Percentiles rank a stretch among this genome's conserved stretches.
These are phyloP conservation scores for Acacia confusa DNA, from an alignment of 306 rosid genomes.

Conservation along the genomic window DNA sequence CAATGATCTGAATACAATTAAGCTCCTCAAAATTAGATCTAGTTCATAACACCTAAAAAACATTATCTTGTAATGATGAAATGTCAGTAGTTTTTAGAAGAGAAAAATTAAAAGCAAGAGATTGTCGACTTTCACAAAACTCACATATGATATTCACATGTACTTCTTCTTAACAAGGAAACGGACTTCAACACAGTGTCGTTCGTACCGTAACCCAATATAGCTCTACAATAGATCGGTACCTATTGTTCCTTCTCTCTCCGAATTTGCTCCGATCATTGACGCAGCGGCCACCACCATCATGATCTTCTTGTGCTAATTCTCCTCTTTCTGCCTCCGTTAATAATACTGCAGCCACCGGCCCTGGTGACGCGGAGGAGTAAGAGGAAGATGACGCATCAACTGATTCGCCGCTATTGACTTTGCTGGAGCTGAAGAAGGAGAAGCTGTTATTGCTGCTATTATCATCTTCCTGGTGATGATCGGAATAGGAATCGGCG, in stretches of 20 bases:
- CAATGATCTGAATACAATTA: too few relatives aligned
- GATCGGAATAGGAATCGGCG: background rate
- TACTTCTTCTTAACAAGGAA: background rate
- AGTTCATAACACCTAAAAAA: too few relatives aligned
- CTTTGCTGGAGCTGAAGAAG: background rate
- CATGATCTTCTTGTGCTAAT: slow-evolving; percentile 26
- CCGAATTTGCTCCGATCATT: background rate
- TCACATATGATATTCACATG: too few relatives aligned
- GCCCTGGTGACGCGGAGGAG: background rate
- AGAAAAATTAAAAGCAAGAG: too few relatives aligned
- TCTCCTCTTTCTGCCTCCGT: background rate
- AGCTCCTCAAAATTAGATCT: too few relatives aligned
- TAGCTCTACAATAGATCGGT: slow-evolving; percentile 24
- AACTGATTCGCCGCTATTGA: background rate
- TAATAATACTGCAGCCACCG: background rate
- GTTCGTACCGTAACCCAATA: slow-evolving; percentile 1
- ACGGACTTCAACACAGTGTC: background rate
- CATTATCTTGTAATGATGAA: too few relatives aligned
- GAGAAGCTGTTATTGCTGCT: background rate
- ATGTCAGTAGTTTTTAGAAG: too few relatives aligned
- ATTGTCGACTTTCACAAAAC: too few relatives aligned
- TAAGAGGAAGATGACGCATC: background rate
- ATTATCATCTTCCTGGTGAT: background rate
- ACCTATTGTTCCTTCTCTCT: slow-evolving; percentile 19
- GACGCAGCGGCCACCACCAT: background rate